Conservation (phyloP, 805 yeast species). For the Candida orba region DNA sequence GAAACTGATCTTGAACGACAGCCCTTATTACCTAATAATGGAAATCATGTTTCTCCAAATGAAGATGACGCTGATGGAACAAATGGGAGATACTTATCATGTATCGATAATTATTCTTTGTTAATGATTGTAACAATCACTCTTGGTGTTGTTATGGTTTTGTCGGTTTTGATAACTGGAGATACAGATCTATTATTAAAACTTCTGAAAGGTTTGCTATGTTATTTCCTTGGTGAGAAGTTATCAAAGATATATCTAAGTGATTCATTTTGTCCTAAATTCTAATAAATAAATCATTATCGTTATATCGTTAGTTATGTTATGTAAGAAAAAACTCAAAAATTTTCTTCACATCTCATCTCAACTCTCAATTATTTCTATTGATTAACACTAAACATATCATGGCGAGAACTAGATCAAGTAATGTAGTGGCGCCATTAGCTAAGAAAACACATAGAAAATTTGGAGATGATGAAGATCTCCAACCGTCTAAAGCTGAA, state of each 20-base stretch:
- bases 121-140: slow-evolving; percentile 2
- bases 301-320: too few species aligned
- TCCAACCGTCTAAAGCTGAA: slow-evolving; percentile 16
- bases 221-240: slow-evolving; percentile 15
- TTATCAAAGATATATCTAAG: slow-evolving; percentile 11
- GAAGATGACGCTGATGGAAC: not conserved
- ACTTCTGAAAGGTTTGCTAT: slow-evolving; percentile 13
- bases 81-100: slow-evolving; percentile 1
- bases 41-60: not conserved
- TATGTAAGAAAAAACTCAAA: not conserved
- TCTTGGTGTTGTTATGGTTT: slow-evolving; percentile 2
- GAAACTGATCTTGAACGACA: slow-evolving; percentile 12
- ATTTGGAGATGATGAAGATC: slow-evolving; percentile 16
- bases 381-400: not conserved
- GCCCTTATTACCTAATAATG: slow-evolving; percentile 4
- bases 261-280: slow-evolving; percentile 13
- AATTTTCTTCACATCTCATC: slow-evolving; percentile 7
- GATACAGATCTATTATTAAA: slow-evolving; percentile 14
- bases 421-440: not conserved
- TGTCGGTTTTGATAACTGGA: slow-evolving; percentile 11
- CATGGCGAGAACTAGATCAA: not conserved
- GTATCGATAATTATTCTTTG: slow-evolving; percentile 2
- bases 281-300: too few species aligned
- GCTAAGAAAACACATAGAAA: slow-evolving; percentile 9
- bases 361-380: not conserved